Evolutionary conservation across 1,139 yeast genomes (phyloP), one percentile per base, ranked within the genome.

Genomic region (Candida mesenterica): DNA sequence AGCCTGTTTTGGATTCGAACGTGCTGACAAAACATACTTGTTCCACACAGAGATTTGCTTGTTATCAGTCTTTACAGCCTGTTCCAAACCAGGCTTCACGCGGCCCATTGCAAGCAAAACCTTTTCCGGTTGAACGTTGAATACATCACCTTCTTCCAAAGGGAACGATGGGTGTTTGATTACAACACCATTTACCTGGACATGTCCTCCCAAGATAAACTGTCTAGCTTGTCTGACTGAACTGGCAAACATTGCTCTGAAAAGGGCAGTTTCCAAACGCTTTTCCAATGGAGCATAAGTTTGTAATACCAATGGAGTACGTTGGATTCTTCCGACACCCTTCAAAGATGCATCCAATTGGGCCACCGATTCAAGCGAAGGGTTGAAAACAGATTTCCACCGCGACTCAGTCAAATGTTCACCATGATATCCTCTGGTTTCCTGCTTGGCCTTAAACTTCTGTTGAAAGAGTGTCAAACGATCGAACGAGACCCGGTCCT

Each of bases 381-480:
- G 84, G 40, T 78, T 69, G 62, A 89, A 89, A 34, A 77, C 61
- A 19, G 79, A 68, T 55, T 83, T 79, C 79, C 90, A 87, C 55
- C 92, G 79, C 18, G 79, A 68, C 59, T 92, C 98, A 1, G 94
- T 84, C 39, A 92, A 63, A 57, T 85, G 90, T 54, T 92, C 97
- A 49, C 98, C 98, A 58, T 92, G 98, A 59, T 92, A 92, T 1
- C 94, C 84, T 64, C 98, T 77, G 4, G 97, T 82, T 57, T 89
- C 97, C 54, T 82, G 83, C 60, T 94, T 92, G 36, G 97, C 83
- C 7, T 73, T 65, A 90, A 96, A 92, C 64, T 89, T 88, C 61
- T 90, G 96, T 63, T 89, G 96, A 64, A 74, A 92, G 40, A 87
- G 64, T 12, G 89, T 76, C 53, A 75, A 77, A 7, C 79, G 74